Percentiles rank a stretch among this genome's conserved stretches.
Conservation (phyloP, 202 grass and related monocot genomes). For the Zizania palustris region DNA sequence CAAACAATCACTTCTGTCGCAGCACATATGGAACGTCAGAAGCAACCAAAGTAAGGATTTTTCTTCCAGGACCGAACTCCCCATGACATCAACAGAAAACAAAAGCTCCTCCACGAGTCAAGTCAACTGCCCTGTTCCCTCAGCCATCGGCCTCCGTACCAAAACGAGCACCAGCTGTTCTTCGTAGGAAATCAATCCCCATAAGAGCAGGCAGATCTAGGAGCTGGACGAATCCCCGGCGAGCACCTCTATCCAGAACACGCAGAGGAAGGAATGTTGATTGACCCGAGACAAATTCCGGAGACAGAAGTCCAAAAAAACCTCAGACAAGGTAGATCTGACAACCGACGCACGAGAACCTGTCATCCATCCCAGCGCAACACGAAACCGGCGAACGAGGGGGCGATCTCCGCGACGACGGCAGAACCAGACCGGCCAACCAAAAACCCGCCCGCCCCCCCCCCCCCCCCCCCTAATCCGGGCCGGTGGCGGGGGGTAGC, state of each 20-base stretch:
- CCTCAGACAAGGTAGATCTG: constrained; percentile 52
- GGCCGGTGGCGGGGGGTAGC: background rate
- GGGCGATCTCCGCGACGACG: constrained; percentile 35
- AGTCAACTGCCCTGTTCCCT: constrained; percentile 38
- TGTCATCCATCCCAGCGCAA: constrained; percentile 30
- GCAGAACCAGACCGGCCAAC: constrained; percentile 8
- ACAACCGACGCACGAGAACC: constrained; percentile 3
- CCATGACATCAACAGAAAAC: constrained; percentile 9
- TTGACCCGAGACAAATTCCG: constrained; percentile 39
- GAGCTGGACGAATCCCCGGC: constrained; percentile 13
- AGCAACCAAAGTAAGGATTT: constrained; percentile 23
- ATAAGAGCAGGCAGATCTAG: constrained; percentile 36
- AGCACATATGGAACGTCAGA: constrained; percentile 39
- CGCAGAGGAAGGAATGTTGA: constrained; percentile 24
- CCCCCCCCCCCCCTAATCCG: constrained; percentile 29
- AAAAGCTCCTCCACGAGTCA: constrained; percentile 24
- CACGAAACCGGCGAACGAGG: constrained; percentile 16
- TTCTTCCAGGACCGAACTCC: constrained; percentile 13
- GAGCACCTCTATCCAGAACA: constrained; percentile 23
- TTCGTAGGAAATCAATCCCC: constrained; percentile 18
- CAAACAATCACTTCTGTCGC: constrained; percentile 33
- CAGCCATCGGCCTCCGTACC: background rate
- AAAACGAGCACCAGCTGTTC: constrained; percentile 20
- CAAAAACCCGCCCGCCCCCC: background rate
- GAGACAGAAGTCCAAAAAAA: constrained; percentile 43